Base-by-base conservation (phyloP, 805 yeast species). In the Starmerella vaccinii region DNA sequence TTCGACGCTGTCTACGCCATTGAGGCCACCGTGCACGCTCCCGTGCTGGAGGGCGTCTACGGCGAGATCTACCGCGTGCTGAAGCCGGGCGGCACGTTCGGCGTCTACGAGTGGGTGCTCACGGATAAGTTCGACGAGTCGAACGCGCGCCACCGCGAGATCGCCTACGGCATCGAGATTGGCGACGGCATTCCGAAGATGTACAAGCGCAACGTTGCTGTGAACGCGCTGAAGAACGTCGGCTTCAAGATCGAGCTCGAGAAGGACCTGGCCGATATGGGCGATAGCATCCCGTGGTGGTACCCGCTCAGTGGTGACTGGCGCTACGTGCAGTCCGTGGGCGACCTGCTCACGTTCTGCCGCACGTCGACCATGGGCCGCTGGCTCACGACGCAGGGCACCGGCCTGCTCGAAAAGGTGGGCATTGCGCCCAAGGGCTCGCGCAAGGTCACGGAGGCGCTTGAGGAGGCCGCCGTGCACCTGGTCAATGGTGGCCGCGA, bases 71-170 rank as follows among this genome's bases (percentile, higher is more conserved):
- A 79, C 79, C 86, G 86, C 66, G 96, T 87, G 16, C 77, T 90
- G 69, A 92, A 92, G 72, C 97, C 98, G 61, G 97, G 97, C 65
- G 98, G 98, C 68, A 79, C 75, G 45, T 92, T 92, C 59, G 98
- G 97, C 67, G 97, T 92, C 48, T 92, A 92, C 73, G 98, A 92
- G 72, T 92, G 98, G 98, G 97, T 92, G 57, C 84, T 92, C 95
- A 92, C 97, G 55, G 95, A 88, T 63, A 75, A 72, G 46, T 92
- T 87, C 67, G 97, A 92, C 66, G 95, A 84, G 71, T 70, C 69
- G 52, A 87, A 86, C 69, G 78, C 80, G 61, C 89, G 80, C 68
- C 98, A 92, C 72, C 84, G 96, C 71, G 83, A 82, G 66, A 85
- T 92, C 58, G 92, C 95, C 29, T 90, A 90, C 70, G 97, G 96